Evolutionary conservation across 257 asterid species (phyloP).

Genomic region (Parsonsia alboflavescens): DNA sequence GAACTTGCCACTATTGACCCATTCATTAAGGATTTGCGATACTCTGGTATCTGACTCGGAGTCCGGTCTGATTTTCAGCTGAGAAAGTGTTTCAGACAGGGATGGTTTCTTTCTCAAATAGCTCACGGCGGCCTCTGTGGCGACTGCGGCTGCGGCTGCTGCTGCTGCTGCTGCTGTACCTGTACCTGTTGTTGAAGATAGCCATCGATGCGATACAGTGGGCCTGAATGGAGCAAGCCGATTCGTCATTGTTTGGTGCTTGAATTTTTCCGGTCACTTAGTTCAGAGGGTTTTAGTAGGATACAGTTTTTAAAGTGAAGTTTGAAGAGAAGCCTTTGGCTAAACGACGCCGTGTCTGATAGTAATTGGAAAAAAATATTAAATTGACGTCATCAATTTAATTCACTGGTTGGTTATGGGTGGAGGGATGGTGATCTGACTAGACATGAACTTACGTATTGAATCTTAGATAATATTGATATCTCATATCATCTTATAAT

Average conservation of each 20-base stretch:
- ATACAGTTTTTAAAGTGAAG: neutral
- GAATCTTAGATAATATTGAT: too few relatives aligned
- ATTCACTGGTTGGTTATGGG: too few relatives aligned
- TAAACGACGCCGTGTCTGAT: neutral
- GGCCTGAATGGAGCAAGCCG: conserved; percentile 26
- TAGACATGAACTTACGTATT: too few relatives aligned
- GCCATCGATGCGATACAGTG: conserved; percentile 24
- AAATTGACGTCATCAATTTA: too few relatives aligned
- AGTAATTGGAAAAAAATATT: too few relatives aligned
- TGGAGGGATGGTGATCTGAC: too few relatives aligned
- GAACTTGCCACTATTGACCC: conserved; percentile 29
- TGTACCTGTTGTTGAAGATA: conserved; percentile 19
- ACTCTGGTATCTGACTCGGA: conserved; percentile 24
- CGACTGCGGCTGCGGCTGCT: conserved; percentile 10
- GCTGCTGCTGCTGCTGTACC: conserved; percentile 21
- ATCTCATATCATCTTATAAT: too few relatives aligned
- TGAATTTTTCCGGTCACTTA: neutral
- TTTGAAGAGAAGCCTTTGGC: neutral
- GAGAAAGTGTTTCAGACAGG: conserved; percentile 27
- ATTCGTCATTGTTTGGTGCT: conserved; percentile 16
- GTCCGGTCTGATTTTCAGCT: conserved; percentile 21
- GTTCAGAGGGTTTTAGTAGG: conserved; percentile 9
- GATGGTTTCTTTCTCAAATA: conserved; percentile 16
- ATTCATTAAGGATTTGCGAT: conserved; percentile 32
- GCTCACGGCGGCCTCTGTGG: conserved; percentile 13